Base-by-base conservation (phyloP, 2,329 filamentous ascomycete species). In the Lachnellula subtilissima region DNA sequence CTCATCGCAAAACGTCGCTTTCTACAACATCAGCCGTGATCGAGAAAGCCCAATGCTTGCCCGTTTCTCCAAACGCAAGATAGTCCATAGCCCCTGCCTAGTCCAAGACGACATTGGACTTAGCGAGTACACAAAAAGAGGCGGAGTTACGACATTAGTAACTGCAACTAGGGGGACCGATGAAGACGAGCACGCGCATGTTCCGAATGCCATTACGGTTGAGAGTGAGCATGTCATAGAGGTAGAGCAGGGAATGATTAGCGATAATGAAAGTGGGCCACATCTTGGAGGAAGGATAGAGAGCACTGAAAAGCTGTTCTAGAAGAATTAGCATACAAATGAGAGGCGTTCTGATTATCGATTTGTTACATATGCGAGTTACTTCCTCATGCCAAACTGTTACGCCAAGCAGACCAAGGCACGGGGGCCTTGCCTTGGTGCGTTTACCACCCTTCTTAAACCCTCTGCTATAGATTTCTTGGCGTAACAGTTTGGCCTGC, bases 61-160 rank as follows among this genome's bases (percentile, higher is more conserved):
- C 48, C 37, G 54, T 36, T 8, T 36, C 55, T 19, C 50, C 46
- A 8, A 47, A 48, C 36, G 43, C 36, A 28, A 54, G 5, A n/a
- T 17, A 15, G 12, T 22, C 49, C 6, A 54, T 22, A 42, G 56
- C 32, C 48, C 55, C 37, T 11, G 51, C 7, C 56, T 52, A 28
- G 25, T 6, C 7, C 25, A 28, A 28, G 25, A 28, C 36, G 56
- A 61, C 3, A 19, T 56, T 11, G 57, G 56, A 1, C 47, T 61
- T 5, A 55, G 55, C 37, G 57, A 59, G 7, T 61, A 58, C 25
- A 51, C 36, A 28, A 48, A 47, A 4, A 54, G 48, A 48, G 49
- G 48, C 7, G 61, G 57, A 4, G 59, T 64, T 15, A 64, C 62
- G 6, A 64, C 60, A 1, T 23, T 61, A 11, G 60, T 64, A 1